Base-by-base conservation (phyloP, 2,329 filamentous ascomycete species). In the Diplodia corticola region DNA sequence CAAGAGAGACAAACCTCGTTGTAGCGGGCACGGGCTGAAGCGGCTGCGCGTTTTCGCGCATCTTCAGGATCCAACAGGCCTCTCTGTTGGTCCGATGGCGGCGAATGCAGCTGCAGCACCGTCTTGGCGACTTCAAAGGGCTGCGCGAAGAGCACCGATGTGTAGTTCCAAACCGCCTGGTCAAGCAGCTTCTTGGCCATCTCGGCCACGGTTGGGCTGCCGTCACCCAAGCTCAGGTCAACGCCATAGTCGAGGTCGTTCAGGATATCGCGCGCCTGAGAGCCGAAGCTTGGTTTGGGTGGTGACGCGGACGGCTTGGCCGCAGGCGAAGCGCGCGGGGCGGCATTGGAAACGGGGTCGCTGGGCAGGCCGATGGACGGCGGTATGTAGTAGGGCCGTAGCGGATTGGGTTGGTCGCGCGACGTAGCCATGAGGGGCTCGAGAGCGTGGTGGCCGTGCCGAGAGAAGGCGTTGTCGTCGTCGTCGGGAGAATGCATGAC, bases 121-220 rank as follows among this genome's bases (percentile, higher is more conserved):
- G 90, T 95, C 84, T 97, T 98, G 74, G 94, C 93, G 67, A 97
- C 93, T 82, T 98, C 95, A 77, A 99, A 98, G 15, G 95, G 95
- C 80, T 99, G 95, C 64, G 92, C 91, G 76, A 97, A 89, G 73
- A 98, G 79, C 26, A 97, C 89, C 67, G 90, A 92, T 15, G 89
- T 90, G 80, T 99, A 99, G 76, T 95, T 94, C 89, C 93, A 96
- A 77, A 96, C 76, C 70, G 95, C 87, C 76, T 93, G 89, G 75
- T 98, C 93, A 55, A 97, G 75, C 68, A 96, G 81, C 69, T 90
- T 89, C 75, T 90, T 91, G 50, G 90, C 83, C 69, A 90, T 90
- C 71, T 91, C 89, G 12, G 92, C 84, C 30, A 79, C 71, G 10
- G 88, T 85, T 0, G 91, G 91, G 30, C 90, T 91, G 24, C 86